These are phyloP conservation scores for Umbelopsis sp. DNA, from an alignment of 371 early-diverging fungal genomes.

Conservation along the genomic window DNA sequence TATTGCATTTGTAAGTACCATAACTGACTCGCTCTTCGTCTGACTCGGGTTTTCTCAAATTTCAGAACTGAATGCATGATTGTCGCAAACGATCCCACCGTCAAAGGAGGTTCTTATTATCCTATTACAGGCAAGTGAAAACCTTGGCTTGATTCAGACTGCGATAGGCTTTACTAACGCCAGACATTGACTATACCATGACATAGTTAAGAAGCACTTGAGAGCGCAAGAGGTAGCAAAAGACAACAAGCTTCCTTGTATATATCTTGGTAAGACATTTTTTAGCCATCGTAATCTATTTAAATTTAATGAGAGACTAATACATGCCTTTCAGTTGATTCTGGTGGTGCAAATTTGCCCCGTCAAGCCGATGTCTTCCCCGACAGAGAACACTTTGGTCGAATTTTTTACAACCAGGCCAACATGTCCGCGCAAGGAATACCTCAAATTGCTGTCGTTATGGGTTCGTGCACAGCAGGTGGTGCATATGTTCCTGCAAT, in stretches of 20 bases:
- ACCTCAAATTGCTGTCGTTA: constrained; percentile 95
- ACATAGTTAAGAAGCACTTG: constrained; percentile 93
- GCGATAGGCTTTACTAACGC: not conserved
- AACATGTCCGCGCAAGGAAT: constrained; percentile 90
- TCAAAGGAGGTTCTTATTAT: constrained; percentile 97
- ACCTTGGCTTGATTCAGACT: not conserved
- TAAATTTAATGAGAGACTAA: constrained; percentile 7
- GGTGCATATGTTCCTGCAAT: constrained; percentile 99
- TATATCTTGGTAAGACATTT: constrained; percentile 76
- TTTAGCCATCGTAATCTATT: not conserved
- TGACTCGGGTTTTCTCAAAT: not conserved
- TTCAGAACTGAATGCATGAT: constrained; percentile 91
- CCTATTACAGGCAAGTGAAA: constrained; percentile 77
- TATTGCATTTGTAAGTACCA: too few relatives aligned
- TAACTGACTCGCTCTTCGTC: too few relatives aligned
- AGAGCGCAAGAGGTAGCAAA: constrained; percentile 97
- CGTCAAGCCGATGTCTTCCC: constrained; percentile 97
- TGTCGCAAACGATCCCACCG: constrained; percentile 94
- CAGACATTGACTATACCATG: not conserved
- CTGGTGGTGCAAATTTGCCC: constrained; percentile 97
- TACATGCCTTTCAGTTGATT: constrained; percentile 70
- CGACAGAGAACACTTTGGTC: constrained; percentile 97
- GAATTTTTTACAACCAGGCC: constrained; percentile 94
- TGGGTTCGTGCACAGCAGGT: constrained; percentile 98
- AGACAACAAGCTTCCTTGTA: constrained; percentile 94